phyloP scores from a whole-genome alignment of 345 rosid species.

The Salix purpurea region DNA sequence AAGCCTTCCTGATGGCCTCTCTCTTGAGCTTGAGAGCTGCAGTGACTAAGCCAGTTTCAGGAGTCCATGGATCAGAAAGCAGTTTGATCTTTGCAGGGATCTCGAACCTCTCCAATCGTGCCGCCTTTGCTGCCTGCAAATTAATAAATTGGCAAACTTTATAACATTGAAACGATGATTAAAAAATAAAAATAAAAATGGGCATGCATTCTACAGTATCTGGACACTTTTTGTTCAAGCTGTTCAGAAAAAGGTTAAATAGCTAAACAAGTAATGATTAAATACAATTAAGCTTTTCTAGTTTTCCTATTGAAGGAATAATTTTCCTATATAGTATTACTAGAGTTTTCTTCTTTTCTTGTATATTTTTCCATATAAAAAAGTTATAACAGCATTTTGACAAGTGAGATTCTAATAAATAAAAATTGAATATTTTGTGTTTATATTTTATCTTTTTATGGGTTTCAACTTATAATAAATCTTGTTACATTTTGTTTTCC shows the following conservation, averaged over 20 bases:
- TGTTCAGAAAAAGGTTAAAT: not conserved
- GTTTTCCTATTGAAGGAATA: too few relatives aligned
- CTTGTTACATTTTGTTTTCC: too few relatives aligned
- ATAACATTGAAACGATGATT: not conserved
- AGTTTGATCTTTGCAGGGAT: constrained; percentile 81
- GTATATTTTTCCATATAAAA: too few relatives aligned
- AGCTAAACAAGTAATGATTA: not conserved
- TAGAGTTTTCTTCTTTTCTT: too few relatives aligned
- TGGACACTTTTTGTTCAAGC: not conserved
- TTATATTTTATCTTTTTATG: too few relatives aligned
- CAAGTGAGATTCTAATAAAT: too few relatives aligned
- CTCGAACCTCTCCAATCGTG: constrained; percentile 80
- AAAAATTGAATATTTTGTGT: too few relatives aligned
- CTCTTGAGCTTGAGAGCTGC: constrained; percentile 95
- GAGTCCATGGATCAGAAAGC: constrained; percentile 84
- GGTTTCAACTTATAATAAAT: too few relatives aligned
- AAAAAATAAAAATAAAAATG: not conserved
- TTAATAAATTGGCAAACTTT: not conserved
- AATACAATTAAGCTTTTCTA: too few relatives aligned
- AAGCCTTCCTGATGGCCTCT: constrained; percentile 67
- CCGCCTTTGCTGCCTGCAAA: constrained; percentile 66
- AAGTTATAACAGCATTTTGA: too few relatives aligned
- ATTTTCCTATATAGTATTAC: too few relatives aligned
- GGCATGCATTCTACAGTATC: not conserved
- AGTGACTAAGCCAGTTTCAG: constrained; percentile 88